Conservation (phyloP, 2,329 filamentous ascomycete species). For the Fusarium odoratissimum region DNA sequence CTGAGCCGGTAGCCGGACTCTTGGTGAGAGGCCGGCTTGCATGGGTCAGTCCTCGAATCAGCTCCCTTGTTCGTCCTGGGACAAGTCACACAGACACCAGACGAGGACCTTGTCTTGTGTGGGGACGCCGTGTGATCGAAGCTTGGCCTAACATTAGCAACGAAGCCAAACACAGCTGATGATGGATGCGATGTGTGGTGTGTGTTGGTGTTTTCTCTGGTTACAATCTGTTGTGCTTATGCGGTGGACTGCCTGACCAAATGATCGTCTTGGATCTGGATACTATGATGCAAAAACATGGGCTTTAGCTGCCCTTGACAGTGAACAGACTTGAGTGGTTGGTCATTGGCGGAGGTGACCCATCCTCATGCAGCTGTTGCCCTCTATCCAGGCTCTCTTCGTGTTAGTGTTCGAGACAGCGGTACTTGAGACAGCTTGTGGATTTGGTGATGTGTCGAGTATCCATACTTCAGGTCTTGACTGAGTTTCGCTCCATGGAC, state of each 20-base stretch:
- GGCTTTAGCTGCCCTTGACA: conserved; percentile 14
- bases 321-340: conserved; percentile 11
- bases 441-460: conserved; percentile 15
- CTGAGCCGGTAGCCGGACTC: conserved; percentile 27
- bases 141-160: conserved; percentile 29
- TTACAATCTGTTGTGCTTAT: not conserved
- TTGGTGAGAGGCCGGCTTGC: conserved; percentile 21
- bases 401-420: conserved; percentile 33
- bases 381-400: conserved; percentile 25
- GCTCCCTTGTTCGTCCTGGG: conserved; percentile 25
- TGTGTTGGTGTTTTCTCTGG: conserved; percentile 1
- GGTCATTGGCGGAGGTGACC: conserved; percentile 22
- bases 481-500: conserved; percentile 1
- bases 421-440: conserved; percentile 27
- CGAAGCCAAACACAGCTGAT: conserved; percentile 27
- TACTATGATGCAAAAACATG: conserved; percentile 1
- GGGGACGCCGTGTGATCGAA: conserved; percentile 40
- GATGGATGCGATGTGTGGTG: conserved; percentile 2
- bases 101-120: conserved; percentile 29
- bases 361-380: conserved; percentile 32
- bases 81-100: conserved; percentile 39
- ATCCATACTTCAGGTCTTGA: conserved; percentile 29
- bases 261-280: not conserved
- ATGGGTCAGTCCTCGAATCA: conserved; percentile 35
- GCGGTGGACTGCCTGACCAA: not conserved